Evolutionary conservation across 306 rosid species (phyloP), one percentile per base, ranked within the genome.

Genomic region (Castanea mollissima): DNA sequence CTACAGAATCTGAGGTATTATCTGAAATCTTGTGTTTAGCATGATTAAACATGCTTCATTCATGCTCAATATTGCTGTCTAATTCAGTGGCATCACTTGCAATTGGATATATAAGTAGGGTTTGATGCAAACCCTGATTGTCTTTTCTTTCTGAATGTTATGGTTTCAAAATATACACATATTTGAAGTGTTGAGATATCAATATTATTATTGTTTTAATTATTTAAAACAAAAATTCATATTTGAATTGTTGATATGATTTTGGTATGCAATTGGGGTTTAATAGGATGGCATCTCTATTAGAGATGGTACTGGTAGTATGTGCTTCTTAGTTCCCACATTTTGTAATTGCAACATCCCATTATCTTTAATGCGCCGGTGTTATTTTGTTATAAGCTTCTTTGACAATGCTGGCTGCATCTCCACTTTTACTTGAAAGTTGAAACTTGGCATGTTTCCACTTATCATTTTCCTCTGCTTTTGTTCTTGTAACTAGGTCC

Each of bases 1-100:
- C 85, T 56, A 59, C 77, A 20, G 92, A 89, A 78, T 68, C 88
- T 34, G 99, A 95, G 99, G 99, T 95, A 90, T 29, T 55, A 55
- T 78, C 63, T 59, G 23, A 67, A 20, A 52, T 77, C 20, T 41
- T 64, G 8, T 67, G 1, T 21, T 31, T 85, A 35, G 63, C 31
- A n/a, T 76, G 55, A 57, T 60, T 85, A 62, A n/a, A 57, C 41
- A 23, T 70, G 78, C 75, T 77, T 46, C 64, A 5, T 81, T 59
- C 41, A 23, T 74, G 12, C 25, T 25, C 29, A 32, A 18, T 54
- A 31, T 51, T 74, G 58, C 35, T 73, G 15, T 59, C 29, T 38
- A 20, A 18, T 58, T 64, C 72, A n/a, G 35, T 77, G 78, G 62
- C 49, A 71, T 74, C 73, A 77, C 82, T 63, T 69, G 25, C 52